Evolutionary conservation across 345 rosid species (phyloP).

Genomic region (Corchorus capsularis): DNA sequence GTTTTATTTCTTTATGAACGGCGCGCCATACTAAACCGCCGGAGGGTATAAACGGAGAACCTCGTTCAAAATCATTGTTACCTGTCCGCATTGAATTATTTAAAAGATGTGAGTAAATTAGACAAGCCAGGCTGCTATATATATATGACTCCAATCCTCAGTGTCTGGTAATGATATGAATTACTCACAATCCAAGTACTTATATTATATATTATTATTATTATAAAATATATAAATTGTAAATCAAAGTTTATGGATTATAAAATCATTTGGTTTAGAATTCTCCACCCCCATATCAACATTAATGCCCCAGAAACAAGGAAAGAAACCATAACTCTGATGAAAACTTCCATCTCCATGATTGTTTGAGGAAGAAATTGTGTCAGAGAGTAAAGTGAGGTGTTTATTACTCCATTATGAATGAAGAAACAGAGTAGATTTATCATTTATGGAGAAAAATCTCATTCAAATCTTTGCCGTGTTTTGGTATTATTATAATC

Average conservation of each 20-base stretch:
- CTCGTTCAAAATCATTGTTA: constrained; percentile 39
- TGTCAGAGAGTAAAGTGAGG: background rate
- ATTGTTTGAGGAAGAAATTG: background rate
- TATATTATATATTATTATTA: too few relatives aligned
- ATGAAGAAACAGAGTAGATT: too few relatives aligned
- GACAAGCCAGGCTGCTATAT: background rate
- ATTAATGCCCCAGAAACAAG: background rate
- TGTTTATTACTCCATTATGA: too few relatives aligned
- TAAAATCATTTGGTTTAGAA: too few relatives aligned
- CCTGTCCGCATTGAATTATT: constrained; percentile 16
- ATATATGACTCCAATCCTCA: background rate
- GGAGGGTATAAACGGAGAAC: constrained; percentile 48
- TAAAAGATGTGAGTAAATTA: background rate
- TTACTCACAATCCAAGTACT: background rate
- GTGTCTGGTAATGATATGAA: background rate
- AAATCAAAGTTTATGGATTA: background rate
- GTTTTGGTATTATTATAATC: too few relatives aligned
- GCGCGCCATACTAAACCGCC: constrained; percentile 8
- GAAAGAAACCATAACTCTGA: background rate
- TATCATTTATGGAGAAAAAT: too few relatives aligned
- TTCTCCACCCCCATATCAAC: constrained; percentile 10
- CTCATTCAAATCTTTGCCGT: too few relatives aligned
- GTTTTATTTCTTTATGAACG: constrained; percentile 28
- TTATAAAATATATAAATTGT: background rate
- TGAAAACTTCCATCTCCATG: background rate